phyloP scores from a whole-genome alignment of 2,329 filamentous ascomycete genomes.

The Plenodomus biglobosus region DNA sequence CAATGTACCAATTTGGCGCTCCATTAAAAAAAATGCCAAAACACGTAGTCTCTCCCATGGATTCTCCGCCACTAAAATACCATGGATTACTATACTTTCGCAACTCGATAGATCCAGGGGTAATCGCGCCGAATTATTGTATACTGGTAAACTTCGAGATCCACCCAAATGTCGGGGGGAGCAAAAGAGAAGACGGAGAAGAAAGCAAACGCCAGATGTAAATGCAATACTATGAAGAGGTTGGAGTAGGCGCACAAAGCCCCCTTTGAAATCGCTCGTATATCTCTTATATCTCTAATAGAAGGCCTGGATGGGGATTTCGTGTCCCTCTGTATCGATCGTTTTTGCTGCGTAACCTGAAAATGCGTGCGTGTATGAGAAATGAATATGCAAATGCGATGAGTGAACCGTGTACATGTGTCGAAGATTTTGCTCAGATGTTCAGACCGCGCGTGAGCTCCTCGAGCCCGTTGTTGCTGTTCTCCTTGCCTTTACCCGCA shows the following conservation, averaged over 20 bases:
- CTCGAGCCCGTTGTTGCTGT: constrained; percentile 18
- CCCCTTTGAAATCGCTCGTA: constrained; percentile 10
- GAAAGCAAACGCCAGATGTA: constrained; percentile 6
- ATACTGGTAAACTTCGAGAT: no score
- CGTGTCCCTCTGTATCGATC: neutral
- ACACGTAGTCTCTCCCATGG: no score
- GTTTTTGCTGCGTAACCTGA: neutral
- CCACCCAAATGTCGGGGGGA: no score
- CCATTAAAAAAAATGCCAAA: no score
- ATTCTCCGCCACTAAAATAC: no score
- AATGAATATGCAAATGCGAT: neutral
- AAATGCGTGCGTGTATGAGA: constrained; percentile 7
- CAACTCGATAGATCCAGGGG: no score
- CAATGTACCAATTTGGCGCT: no score
- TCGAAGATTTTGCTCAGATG: constrained; percentile 13
- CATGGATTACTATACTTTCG: no score
- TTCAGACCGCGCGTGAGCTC: constrained; percentile 32
- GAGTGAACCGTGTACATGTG: constrained; percentile 7
- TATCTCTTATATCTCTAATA: constrained; percentile 4
- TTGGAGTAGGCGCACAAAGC: constrained; percentile 1
- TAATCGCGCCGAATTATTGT: no score
- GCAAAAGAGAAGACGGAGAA: neutral
- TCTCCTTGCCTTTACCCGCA: constrained; percentile 18
- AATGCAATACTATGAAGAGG: constrained; percentile 2
- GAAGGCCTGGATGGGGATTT: neutral